These are phyloP conservation scores for Fusarium kyushuense DNA, from an alignment of 2,329 filamentous ascomycete genomes.

Conservation along the genomic window DNA sequence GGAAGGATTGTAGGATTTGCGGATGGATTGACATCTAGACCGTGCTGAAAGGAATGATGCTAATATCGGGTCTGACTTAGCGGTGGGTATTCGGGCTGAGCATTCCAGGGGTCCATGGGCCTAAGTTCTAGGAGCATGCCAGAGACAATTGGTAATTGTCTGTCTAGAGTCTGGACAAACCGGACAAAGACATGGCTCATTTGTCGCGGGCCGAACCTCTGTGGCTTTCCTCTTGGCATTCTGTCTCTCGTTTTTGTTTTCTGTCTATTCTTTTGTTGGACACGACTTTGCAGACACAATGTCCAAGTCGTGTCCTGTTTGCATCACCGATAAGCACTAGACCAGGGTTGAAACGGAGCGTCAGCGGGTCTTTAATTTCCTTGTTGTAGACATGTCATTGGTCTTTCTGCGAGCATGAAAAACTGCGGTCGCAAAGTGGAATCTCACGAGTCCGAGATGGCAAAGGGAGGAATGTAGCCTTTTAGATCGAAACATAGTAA, in stretches of 20 bases:
- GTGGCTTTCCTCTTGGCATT: background rate
- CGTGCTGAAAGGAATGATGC: constrained; percentile 26
- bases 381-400: background rate
- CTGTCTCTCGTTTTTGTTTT: background rate
- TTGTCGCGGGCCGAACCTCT: background rate
- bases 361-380: constrained; percentile 17
- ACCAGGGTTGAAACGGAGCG: constrained; percentile 13
- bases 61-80: constrained; percentile 18
- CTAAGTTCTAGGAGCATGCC: constrained; percentile 18
- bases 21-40: constrained; percentile 20
- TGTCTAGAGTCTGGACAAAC: background rate
- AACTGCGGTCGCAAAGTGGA: background rate
- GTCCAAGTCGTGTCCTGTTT: background rate
- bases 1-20: constrained; percentile 13
- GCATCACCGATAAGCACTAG: constrained; percentile 13
- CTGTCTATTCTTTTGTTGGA: background rate
- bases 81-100: constrained; percentile 2
- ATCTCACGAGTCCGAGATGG: background rate
- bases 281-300: background rate
- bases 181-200: background rate
- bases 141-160: background rate
- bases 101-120: constrained; percentile 26
- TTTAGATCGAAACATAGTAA: background rate
- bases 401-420: background rate
- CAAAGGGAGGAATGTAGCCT: background rate